Evolutionary conservation across 805 yeast species (phyloP).

Genomic region (Saccharomycopsis sp.): DNA sequence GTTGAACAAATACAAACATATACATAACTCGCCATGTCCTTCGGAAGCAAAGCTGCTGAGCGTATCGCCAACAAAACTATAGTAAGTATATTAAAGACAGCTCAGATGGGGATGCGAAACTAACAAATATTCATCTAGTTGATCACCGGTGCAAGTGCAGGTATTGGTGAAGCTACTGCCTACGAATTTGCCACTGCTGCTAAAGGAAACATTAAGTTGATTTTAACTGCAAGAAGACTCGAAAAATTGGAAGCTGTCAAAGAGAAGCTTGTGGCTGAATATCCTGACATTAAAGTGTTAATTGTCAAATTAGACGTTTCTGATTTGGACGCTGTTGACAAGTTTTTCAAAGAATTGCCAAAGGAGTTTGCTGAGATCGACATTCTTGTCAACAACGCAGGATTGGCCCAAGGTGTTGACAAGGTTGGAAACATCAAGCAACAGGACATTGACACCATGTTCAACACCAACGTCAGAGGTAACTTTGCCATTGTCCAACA

Average conservation of each 20-base stretch:
- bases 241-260: slow-evolving; percentile 50
- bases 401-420: slow-evolving; percentile 69
- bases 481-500: slow-evolving; percentile 79
- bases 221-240: slow-evolving; percentile 71
- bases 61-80: slow-evolving; percentile 74
- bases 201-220: slow-evolving; percentile 58
- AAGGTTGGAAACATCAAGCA: slow-evolving; percentile 60
- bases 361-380: slow-evolving; percentile 34
- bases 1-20: too few relatives aligned
- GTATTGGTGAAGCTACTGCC: slow-evolving; percentile 92
- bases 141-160: slow-evolving; percentile 92
- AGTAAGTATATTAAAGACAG: slow-evolving; percentile 5
- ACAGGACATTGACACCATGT: slow-evolving; percentile 68
- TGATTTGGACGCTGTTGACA: slow-evolving; percentile 41
- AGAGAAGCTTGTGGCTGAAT: slow-evolving; percentile 38
- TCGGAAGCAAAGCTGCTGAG: slow-evolving; percentile 68
- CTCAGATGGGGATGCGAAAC: neutral
- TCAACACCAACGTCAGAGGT: slow-evolving; percentile 83
- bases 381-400: slow-evolving; percentile 23
- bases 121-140: slow-evolving; percentile 31
- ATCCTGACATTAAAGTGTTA: slow-evolving; percentile 39
- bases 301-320: slow-evolving; percentile 51
- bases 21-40: slow-evolving; percentile 45
- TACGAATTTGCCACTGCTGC: slow-evolving; percentile 72
- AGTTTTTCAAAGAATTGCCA: slow-evolving; percentile 49